Percentiles rank a stretch among this genome's conserved stretches.
Evolutionary conservation across 1,284 basidiomycete species (phyloP).

Genomic region (Boletus smithii): DNA sequence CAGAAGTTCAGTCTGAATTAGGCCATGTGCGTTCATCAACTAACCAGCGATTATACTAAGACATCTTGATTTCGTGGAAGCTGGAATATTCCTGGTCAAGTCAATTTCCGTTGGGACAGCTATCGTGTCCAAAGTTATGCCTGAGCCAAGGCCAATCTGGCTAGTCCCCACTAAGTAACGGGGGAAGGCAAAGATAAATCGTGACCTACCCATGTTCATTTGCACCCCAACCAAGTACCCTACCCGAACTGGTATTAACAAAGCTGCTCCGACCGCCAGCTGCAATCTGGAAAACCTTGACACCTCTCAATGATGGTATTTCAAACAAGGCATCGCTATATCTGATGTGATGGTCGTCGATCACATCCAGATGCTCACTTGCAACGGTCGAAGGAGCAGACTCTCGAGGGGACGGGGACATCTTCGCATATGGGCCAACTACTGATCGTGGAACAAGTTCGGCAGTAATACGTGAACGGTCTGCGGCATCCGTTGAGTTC

Average conservation of each 20-base stretch:
- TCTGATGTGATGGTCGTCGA: conserved; percentile 53
- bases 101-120: conserved; percentile 85
- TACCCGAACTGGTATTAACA: conserved; percentile 63
- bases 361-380: conserved; percentile 33
- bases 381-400: conserved; percentile 23
- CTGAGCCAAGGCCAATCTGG: conserved; percentile 79
- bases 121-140: conserved; percentile 68
- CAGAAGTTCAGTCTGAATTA: conserved; percentile 11
- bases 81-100: conserved; percentile 57
- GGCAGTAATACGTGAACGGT: conserved; percentile 41
- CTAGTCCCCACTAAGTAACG: too few species aligned
- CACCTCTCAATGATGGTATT: conserved; percentile 70
- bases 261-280: conserved; percentile 77
- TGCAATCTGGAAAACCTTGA: conserved; percentile 68
- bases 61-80: conserved; percentile 59
- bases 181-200: conserved; percentile 6
- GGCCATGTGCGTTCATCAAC: conserved; percentile 10
- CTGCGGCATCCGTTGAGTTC: conserved; percentile 19
- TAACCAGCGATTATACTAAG: conserved; percentile 62
- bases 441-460: conserved; percentile 61
- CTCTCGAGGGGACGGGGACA: conserved; percentile 37
- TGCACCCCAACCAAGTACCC: conserved; percentile 87
- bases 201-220: conserved; percentile 72
- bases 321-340: conserved; percentile 79
- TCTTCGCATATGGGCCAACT: conserved; percentile 49